Base-by-base conservation (phyloP, 345 rosid genomes). In the Hibiscus syriacus region DNA sequence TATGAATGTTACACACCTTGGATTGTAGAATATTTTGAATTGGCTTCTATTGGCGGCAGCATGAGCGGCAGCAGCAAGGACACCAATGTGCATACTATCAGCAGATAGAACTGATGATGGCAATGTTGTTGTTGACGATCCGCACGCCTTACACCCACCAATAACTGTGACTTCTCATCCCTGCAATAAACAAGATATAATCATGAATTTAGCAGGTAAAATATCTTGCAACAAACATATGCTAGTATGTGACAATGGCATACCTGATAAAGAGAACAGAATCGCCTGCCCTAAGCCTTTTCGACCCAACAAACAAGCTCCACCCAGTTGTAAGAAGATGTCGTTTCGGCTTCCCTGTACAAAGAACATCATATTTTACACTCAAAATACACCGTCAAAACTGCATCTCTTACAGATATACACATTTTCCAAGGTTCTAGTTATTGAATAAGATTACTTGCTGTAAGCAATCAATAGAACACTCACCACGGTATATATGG, bases 51-150 rank as follows among this genome's bases (percentile, higher is more conserved):
- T 91, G 0, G 96, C 82, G 30, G 98, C 89, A 41, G 99, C 99
- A 62, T 94, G 99, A 68, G 99, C 99, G 0, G 99, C 98, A 73
- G 99, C 99, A 70, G 99, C 98, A 74, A 94, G 99, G 59, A 94
- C 96, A 67, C 99, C 99, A 14, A 94, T 94, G 80, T 94, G 98
- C 99, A 94, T 94, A 79, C 97, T 94, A 64, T 91, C 99, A 29
- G 98, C 96, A 20, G 98, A 94, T 25, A 94, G 87, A 77, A 94
- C 99, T 7, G 96, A 94, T 16, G 99, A 94, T 32, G 98, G 99
- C 56, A 92, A 70, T 3, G 93, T 80, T 55, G 96, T 83, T 89
- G 53, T n/a, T n/a, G n/a, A n/a, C n/a, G n/a, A n/a, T n/a, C n/a
- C n/a, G n/a, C n/a, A n/a, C 23, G 53, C 10, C 53, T 49, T 6